phyloP scores from a whole-genome alignment of 208 protist species.

The Leishmania aethiopica region DNA sequence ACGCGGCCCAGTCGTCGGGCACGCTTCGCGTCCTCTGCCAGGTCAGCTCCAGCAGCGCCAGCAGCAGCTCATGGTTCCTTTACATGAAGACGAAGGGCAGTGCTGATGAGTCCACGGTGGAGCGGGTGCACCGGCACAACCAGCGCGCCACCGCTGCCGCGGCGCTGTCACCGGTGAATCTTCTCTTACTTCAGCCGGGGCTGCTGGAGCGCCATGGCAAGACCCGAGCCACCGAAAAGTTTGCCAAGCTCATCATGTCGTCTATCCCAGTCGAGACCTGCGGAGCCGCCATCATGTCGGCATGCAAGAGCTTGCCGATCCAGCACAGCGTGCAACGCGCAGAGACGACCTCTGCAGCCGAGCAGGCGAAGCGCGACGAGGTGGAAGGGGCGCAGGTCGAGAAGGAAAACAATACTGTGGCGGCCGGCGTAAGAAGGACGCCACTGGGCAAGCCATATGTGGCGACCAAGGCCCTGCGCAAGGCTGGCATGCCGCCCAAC shows the following conservation, averaged over 20 bases:
- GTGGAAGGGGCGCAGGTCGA: not conserved
- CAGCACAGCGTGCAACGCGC: not conserved
- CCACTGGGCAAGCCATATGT: slow-evolving; percentile 18
- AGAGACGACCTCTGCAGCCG: not conserved
- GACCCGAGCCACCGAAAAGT: slow-evolving; percentile 51
- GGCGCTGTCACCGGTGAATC: slow-evolving; percentile 20
- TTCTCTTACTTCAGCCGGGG: slow-evolving; percentile 63
- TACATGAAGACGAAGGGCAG: slow-evolving; percentile 76
- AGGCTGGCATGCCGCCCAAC: slow-evolving; percentile 3
- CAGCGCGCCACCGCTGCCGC: slow-evolving; percentile 4
- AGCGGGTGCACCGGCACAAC: slow-evolving; percentile 42
- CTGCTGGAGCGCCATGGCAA: slow-evolving; percentile 63
- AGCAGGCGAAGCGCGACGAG: not conserved
- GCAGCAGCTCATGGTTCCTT: slow-evolving; percentile 57
- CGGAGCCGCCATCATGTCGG: slow-evolving; percentile 47
- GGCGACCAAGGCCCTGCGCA: slow-evolving; percentile 15
- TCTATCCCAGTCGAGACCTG: slow-evolving; percentile 57
- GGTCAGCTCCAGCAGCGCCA: slow-evolving; percentile 60
- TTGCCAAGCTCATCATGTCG: slow-evolving; percentile 42
- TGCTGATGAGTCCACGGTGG: slow-evolving; percentile 56
- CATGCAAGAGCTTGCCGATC: slow-evolving; percentile 25
- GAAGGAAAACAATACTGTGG: not conserved
- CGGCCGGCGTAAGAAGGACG: not conserved
- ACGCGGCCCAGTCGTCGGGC: slow-evolving; percentile 21
- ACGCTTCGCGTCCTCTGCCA: slow-evolving; percentile 48